Evolutionary conservation across 805 yeast species (phyloP).

Genomic region (Ogataea naganishii): DNA sequence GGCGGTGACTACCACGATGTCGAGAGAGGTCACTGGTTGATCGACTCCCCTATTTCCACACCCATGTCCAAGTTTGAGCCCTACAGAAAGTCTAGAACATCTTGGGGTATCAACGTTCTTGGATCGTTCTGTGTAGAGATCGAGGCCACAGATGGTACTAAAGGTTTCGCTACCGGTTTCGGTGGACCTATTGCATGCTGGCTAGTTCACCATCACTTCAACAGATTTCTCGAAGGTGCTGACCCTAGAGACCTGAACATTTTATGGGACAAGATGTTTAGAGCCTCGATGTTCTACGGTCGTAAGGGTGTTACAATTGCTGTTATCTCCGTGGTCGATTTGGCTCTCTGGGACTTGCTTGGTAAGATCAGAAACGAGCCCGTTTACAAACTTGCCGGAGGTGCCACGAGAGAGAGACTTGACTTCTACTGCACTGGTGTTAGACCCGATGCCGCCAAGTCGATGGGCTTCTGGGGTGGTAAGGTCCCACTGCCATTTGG

Average conservation of each 20-base stretch:
- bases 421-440: conserved; percentile 43
- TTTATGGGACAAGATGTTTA: conserved; percentile 40
- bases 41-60: conserved; percentile 36
- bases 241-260: conserved; percentile 39
- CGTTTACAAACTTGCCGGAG: conserved; percentile 43
- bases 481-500: conserved; percentile 43
- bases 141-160: conserved; percentile 39
- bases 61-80: conserved; percentile 42
- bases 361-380: conserved; percentile 43
- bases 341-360: conserved; percentile 42
- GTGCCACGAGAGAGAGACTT: conserved; percentile 35
- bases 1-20: conserved; percentile 48
- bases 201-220: conserved; percentile 36
- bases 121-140: conserved; percentile 42
- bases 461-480: conserved; percentile 46
- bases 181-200: conserved; percentile 46
- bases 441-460: conserved; percentile 37
- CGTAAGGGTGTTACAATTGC: conserved; percentile 41
- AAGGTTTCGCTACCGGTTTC: conserved; percentile 42
- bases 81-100: conserved; percentile 33
- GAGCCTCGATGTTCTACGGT: conserved; percentile 44
- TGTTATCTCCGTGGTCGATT: conserved; percentile 36
- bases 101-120: conserved; percentile 43
- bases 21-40: conserved; percentile 39
- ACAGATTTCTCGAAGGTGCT: conserved; percentile 34